These are phyloP conservation scores for Claviceps fusiformis DNA, from an alignment of 2,329 filamentous ascomycete species.

Conservation along the genomic window DNA sequence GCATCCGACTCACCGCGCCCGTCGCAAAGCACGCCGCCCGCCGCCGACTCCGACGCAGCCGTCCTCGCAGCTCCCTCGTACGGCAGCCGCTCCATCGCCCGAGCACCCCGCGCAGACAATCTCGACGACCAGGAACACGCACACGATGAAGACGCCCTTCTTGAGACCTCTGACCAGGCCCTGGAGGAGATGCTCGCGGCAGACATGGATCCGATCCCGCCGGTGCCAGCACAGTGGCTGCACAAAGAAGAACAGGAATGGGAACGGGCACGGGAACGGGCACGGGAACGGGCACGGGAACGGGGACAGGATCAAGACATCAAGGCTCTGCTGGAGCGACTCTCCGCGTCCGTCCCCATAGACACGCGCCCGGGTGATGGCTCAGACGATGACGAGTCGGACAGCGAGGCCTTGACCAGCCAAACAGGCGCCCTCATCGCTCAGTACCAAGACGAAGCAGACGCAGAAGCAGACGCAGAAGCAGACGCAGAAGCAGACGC, in stretches of 20 bases:
- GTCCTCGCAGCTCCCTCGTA: neutral
- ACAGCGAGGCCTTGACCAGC: constrained; percentile 33
- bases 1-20: constrained; percentile 11
- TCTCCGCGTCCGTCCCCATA: constrained; percentile 19
- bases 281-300: neutral
- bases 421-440: constrained; percentile 32
- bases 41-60: neutral
- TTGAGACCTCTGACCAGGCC: constrained; percentile 36
- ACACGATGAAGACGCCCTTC: constrained; percentile 24
- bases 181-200: constrained; percentile 36
- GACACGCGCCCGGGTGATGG: constrained; percentile 20
- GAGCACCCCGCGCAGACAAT: neutral
- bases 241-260: neutral
- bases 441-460: constrained; percentile 31
- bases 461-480: constrained; percentile 4
- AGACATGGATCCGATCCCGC: constrained; percentile 13
- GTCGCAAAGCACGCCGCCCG: neutral
- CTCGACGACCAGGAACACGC: constrained; percentile 10
- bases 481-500: too few relatives aligned
- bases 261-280: too few relatives aligned
- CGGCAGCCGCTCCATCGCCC: neutral
- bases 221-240: constrained; percentile 7
- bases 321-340: constrained; percentile 23
- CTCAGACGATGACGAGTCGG: constrained; percentile 19
- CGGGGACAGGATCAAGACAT: constrained; percentile 20